Percentiles rank a stretch among this genome's conserved stretches.
These are phyloP conservation scores for Waltergamsia citrina DNA, from an alignment of 2,329 filamentous ascomycete genomes.

Conservation along the genomic window DNA sequence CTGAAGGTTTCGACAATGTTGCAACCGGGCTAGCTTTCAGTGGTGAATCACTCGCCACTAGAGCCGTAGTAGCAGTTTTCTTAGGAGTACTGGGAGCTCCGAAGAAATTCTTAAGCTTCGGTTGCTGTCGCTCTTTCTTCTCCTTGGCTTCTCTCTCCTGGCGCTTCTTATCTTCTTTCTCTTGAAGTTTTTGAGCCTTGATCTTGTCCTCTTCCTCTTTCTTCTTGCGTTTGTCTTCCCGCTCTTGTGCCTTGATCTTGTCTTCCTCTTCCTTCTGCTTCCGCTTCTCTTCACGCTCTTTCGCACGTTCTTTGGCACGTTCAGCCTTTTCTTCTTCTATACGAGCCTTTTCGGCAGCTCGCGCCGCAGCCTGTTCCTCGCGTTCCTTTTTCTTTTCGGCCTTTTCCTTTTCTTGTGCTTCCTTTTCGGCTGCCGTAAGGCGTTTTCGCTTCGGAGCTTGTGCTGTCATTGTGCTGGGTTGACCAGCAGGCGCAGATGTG, in stretches of 20 bases:
- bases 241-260: constrained; percentile 27
- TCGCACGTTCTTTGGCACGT: constrained; percentile 20
- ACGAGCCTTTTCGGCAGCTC: constrained; percentile 22
- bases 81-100: constrained; percentile 27
- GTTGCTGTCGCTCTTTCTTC: constrained; percentile 39
- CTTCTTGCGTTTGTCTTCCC: constrained; percentile 28
- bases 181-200: constrained; percentile 14
- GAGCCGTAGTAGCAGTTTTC: constrained; percentile 18
- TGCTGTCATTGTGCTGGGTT: constrained; percentile 11
- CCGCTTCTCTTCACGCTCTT: constrained; percentile 22
- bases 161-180: constrained; percentile 30
- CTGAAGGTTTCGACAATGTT: constrained; percentile 8
- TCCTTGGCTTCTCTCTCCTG: constrained; percentile 43
- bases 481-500: constrained; percentile 7
- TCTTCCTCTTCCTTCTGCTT: constrained; percentile 21
- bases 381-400: constrained; percentile 23
- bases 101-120: constrained; percentile 38
- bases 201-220: constrained; percentile 29
- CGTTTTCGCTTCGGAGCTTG: constrained; percentile 29
- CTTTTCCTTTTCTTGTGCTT: constrained; percentile 25
- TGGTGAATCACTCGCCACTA: constrained; percentile 14
- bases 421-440: constrained; percentile 29
- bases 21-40: constrained; percentile 17
- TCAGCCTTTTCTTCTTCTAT: constrained; percentile 26
- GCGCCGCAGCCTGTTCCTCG: constrained; percentile 17